Percentiles rank a stretch among this genome's conserved stretches.
Conservation (phyloP, 768 basidiomycete genomes). For the Naganishia randhawae region DNA sequence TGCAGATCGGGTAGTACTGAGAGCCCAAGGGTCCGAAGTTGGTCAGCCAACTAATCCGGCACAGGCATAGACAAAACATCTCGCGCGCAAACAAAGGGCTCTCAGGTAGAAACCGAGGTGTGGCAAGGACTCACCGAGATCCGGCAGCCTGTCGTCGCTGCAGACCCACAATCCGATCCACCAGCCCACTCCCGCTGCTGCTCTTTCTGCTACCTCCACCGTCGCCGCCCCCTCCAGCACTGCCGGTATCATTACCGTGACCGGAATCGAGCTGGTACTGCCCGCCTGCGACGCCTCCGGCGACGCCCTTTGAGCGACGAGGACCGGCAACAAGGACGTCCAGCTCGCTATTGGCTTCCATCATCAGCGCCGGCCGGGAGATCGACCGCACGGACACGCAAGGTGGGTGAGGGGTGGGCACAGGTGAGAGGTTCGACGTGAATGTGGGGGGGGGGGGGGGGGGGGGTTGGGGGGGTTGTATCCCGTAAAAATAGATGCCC, state of each 20-base stretch:
- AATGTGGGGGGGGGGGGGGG: no score
- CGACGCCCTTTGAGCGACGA: slow-evolving; percentile 10
- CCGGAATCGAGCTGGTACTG: neutral
- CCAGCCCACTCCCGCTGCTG: slow-evolving; percentile 2
- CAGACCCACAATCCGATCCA: slow-evolving; percentile 19
- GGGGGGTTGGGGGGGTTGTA: no score
- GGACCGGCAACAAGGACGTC: slow-evolving; percentile 10
- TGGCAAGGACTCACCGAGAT: neutral
- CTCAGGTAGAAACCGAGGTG: neutral
- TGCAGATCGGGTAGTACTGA: neutral
- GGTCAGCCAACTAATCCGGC: neutral
- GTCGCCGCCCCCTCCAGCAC: neutral
- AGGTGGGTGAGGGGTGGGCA: no score
- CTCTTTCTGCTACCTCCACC: neutral
- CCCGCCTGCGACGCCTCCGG: slow-evolving; percentile 2
- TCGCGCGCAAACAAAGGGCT: neutral
- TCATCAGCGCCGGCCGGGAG: neutral
- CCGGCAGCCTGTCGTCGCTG: slow-evolving; percentile 23
- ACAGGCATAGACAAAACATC: neutral
- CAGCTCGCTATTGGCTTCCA: slow-evolving; percentile 1
- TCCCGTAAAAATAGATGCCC: no score
- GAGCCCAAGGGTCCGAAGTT: neutral
- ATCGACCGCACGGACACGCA: neutral
- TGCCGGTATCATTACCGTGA: neutral
- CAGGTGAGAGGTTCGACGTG: neutral